These are phyloP conservation scores for Salix purpurea DNA, from an alignment of 345 rosid genomes.

Conservation along the genomic window DNA sequence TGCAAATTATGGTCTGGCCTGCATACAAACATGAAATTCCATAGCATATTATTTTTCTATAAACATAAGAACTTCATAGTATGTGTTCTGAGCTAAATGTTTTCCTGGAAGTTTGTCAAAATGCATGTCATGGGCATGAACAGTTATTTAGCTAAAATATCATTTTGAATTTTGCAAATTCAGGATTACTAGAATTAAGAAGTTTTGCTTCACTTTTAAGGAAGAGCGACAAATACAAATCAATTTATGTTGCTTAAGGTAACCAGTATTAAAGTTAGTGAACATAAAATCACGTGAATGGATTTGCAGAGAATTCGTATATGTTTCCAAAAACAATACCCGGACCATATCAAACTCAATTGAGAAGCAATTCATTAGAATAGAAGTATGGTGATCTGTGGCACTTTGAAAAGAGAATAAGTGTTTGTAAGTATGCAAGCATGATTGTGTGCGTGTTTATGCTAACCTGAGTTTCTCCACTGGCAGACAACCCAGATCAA, in stretches of 20 bases:
- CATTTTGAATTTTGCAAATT: neutral
- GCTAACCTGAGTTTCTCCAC: conserved; percentile 64
- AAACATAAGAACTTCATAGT: neutral
- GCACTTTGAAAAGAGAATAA: neutral
- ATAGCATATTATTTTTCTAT: neutral
- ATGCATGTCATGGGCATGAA: neutral
- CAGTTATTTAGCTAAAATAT: neutral
- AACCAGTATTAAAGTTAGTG: neutral
- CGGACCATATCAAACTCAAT: neutral
- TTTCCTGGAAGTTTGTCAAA: neutral
- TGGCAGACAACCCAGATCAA: conserved; percentile 61
- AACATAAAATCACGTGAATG: neutral
- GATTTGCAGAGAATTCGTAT: neutral
- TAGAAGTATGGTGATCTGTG: neutral
- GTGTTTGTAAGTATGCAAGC: neutral
- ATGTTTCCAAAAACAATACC: neutral
- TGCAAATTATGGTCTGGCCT: conserved; percentile 85
- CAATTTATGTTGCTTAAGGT: neutral
- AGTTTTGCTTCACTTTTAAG: neutral
- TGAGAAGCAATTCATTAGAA: neutral
- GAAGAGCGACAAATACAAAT: neutral
- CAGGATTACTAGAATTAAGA: neutral
- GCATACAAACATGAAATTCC: conserved; percentile 16
- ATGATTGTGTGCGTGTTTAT: neutral
- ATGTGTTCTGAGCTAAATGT: neutral